Percentiles rank a stretch among this genome's conserved stretches.
These are phyloP conservation scores for Boletus coccyginus DNA, from an alignment of 768 basidiomycete genomes.

Conservation along the genomic window DNA sequence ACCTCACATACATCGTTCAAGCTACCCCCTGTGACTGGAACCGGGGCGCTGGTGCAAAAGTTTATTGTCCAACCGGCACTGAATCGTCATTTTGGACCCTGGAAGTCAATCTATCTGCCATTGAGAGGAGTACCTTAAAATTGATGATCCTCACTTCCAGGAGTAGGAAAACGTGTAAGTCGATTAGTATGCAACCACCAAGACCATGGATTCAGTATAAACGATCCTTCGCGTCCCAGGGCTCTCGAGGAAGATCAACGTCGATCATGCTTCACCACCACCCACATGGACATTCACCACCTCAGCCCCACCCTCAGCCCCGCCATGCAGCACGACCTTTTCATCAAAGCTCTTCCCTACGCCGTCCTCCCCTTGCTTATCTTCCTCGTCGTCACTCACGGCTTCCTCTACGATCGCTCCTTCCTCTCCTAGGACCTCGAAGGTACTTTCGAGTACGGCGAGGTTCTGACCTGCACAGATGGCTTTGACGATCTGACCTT, in stretches of 20 bases:
- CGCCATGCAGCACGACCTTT: slow-evolving; percentile 36
- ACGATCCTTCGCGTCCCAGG: not conserved
- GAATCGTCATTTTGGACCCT: too few species aligned
- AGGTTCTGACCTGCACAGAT: slow-evolving; percentile 80
- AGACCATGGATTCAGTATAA: not conserved
- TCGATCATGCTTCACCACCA: slow-evolving; percentile 7
- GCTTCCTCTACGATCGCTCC: slow-evolving; percentile 70
- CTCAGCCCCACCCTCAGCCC: slow-evolving; percentile 1
- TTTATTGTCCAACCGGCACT: too few species aligned
- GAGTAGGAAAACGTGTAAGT: not conserved
- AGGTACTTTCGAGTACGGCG: slow-evolving; percentile 61
- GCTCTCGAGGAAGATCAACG: not conserved
- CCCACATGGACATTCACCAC: slow-evolving; percentile 21
- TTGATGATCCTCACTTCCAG: not conserved
- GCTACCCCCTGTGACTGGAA: too few species aligned
- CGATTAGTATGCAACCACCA: not conserved
- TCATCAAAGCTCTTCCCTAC: slow-evolving; percentile 38
- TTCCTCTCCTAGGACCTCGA: slow-evolving; percentile 56
- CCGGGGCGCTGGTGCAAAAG: too few species aligned
- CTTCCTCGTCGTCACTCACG: slow-evolving; percentile 41
- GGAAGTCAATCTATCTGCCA: too few species aligned
- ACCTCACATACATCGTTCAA: too few species aligned
- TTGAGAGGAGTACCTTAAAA: too few species aligned
- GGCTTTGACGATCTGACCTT: slow-evolving; percentile 75
- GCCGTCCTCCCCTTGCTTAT: slow-evolving; percentile 9